These are phyloP conservation scores for Fusarium camptoceras DNA, from an alignment of 2,329 filamentous ascomycete genomes.

Conservation along the genomic window DNA sequence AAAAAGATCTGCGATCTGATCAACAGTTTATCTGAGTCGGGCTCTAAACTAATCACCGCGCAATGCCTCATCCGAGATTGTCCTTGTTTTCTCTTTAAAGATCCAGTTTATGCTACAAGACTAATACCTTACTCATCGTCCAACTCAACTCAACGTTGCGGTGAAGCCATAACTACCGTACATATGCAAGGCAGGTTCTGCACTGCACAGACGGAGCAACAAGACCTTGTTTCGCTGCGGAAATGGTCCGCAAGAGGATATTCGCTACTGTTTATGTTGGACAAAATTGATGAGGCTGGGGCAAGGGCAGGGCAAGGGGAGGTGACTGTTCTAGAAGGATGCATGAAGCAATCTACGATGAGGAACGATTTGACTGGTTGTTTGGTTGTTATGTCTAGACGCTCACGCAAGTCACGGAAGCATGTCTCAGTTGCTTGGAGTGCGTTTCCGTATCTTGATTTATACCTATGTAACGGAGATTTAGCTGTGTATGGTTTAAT, in stretches of 20 bases:
- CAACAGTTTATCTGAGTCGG: conserved; percentile 11
- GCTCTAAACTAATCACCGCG: conserved; percentile 2
- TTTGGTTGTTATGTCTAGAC: neutral
- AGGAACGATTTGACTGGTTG: conserved; percentile 14
- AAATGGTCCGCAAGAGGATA: neutral
- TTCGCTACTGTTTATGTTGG: neutral
- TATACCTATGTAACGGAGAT: conserved; percentile 3
- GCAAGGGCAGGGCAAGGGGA: neutral
- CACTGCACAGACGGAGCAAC: neutral
- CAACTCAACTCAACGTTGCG: conserved; percentile 32
- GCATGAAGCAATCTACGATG: conserved; percentile 27
- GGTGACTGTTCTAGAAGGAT: conserved; percentile 31
- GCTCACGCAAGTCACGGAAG: conserved; percentile 11
- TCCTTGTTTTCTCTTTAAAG: neutral
- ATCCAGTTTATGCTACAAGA: neutral
- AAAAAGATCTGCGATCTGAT: conserved; percentile 37
- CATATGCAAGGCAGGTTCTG: conserved; percentile 22
- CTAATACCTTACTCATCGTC: conserved; percentile 16
- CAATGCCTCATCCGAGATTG: neutral
- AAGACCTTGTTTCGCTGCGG: conserved; percentile 11
- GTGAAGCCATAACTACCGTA: conserved; percentile 27
- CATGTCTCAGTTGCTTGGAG: conserved; percentile 29
- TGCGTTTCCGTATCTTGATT: neutral
- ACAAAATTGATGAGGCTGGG: conserved; percentile 21
- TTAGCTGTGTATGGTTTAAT: conserved; percentile 21